Base-by-base conservation (phyloP, 441 rosid genomes). In the Pelargonium citronellum region DNA sequence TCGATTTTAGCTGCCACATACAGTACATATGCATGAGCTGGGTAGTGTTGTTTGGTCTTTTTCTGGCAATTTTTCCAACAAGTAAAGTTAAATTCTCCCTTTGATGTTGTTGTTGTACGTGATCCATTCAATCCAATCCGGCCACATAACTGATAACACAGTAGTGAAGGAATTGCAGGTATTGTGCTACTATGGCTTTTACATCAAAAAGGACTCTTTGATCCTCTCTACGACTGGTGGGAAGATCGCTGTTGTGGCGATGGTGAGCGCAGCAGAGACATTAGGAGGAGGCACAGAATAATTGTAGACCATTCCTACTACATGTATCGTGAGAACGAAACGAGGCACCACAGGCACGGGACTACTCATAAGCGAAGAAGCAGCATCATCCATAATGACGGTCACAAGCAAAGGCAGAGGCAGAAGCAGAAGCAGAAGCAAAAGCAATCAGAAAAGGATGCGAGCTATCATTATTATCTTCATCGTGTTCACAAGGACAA, bases 21-120 rank as follows among this genome's bases (percentile, higher is more conserved):
- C 99, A 90, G 66, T 90, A 92, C 72, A 81, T 91, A 73, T 95
- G 98, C 75, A 73, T 92, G 78, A 91, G 97, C 81, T 95, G 97
- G 96, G 71, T 91, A 75, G 84, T 86, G 71, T 73, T 92, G 81
- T 88, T 92, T 53, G 93, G 97, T 46, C 85, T 92, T 57, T 79
- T 88, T 76, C 80, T 92, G 67, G 87, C 93, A 24, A 82, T 87
- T 51, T 77, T 95, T 73, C 96, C 95, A 46, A 80, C 90, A 61
- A 90, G 97, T 89, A 86, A 74, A 46, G 20, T 70, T 6, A 11
- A 10, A 12, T 15, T n/a, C n/a, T n/a, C n/a, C 30, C 30, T 24
- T 24, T 24, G 30, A 1, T 24, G 30, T 24, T 24, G 30, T 24
- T 24, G 30, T 24, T 24, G 30, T n/a, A n/a, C n/a, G n/a, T n/a